Base-by-base conservation (phyloP, 306 rosid genomes). In the Ammopiptanthus mongolicus region DNA sequence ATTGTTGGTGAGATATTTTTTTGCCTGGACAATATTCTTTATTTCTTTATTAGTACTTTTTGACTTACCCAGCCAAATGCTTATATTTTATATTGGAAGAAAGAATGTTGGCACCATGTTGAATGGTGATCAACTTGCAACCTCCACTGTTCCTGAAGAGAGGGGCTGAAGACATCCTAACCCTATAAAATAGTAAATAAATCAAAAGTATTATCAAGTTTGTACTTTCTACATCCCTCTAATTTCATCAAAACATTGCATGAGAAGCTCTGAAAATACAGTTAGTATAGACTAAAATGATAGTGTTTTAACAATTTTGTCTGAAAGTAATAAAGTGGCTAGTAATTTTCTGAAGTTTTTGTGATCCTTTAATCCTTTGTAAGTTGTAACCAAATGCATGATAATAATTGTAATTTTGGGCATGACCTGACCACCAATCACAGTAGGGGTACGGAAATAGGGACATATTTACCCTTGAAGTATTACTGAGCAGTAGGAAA, bases 1-100 rank as follows among this genome's bases (percentile, higher is more conserved):
- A 76, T 70, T 95, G 81, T 65, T 65, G 97, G 98, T 95, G 85
- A 87, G 93, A 66, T 23, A 74, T n/a, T 36, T 31, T 71, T 58
- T 34, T 65, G 29, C 69, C 76, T 73, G 33, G 51, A 75, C 22
- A 78, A 68, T 68, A 8, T 57, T 58, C 41, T 52, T 62, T 69
- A 33, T 44, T 18, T 56, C 29, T 51, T 61, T 73, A 22, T 42
- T 17, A 23, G 56, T 68, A 71, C 46, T 31, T 66, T 72, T 55
- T 78, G 65, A 66, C 83, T 59, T 41, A 53, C 59, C 19, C 36
- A 73, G 31, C 12, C 11, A 37, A 37, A 37, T 47, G 58, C 39
- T 60, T 69, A 42, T 63, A 28, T 73, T 61, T 72, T 61, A 9
- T 68, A 65, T 70, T 62, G 76, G 52, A 71, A 71, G 44, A 50